phyloP scores from a whole-genome alignment of 2,329 filamentous ascomycete species.

The Fusarium fracticaudum region DNA sequence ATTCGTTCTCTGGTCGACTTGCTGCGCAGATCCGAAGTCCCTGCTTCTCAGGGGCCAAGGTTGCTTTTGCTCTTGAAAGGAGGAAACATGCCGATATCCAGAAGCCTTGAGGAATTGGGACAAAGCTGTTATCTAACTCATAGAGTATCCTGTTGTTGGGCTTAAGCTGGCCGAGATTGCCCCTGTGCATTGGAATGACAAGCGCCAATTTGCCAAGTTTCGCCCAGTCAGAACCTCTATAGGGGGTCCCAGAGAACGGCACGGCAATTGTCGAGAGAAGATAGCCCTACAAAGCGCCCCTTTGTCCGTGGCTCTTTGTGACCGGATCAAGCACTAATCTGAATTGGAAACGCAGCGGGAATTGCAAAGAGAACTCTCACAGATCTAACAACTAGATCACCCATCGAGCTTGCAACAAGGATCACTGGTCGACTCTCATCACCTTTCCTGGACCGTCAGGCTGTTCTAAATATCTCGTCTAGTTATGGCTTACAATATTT shows the following conservation, averaged over 20 bases:
- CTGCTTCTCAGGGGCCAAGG: too few relatives aligned
- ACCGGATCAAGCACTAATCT: too few relatives aligned
- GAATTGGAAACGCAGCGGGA: too few relatives aligned
- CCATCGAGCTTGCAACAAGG: neutral
- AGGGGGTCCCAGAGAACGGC: neutral
- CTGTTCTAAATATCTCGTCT: rapidly evolving
- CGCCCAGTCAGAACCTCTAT: neutral
- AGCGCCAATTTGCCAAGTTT: neutral
- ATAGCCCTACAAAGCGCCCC: too few relatives aligned
- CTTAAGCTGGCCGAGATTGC: neutral
- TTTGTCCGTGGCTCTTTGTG: too few relatives aligned
- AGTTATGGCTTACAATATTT: rapidly evolving
- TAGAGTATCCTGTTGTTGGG: rapidly evolving
- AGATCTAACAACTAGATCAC: neutral
- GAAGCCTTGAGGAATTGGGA: neutral
- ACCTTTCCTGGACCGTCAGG: rapidly evolving
- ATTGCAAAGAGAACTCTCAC: too few relatives aligned
- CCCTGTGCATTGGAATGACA: neutral
- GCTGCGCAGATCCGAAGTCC: too few relatives aligned
- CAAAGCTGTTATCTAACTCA: neutral
- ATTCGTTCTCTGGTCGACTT: too few relatives aligned
- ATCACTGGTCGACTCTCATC: neutral
- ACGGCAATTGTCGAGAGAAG: neutral
- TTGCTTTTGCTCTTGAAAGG: neutral
- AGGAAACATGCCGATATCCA: neutral